These are phyloP conservation scores for Coniochaeta hoffmannii DNA, from an alignment of 2,329 filamentous ascomycete genomes.

Conservation along the genomic window DNA sequence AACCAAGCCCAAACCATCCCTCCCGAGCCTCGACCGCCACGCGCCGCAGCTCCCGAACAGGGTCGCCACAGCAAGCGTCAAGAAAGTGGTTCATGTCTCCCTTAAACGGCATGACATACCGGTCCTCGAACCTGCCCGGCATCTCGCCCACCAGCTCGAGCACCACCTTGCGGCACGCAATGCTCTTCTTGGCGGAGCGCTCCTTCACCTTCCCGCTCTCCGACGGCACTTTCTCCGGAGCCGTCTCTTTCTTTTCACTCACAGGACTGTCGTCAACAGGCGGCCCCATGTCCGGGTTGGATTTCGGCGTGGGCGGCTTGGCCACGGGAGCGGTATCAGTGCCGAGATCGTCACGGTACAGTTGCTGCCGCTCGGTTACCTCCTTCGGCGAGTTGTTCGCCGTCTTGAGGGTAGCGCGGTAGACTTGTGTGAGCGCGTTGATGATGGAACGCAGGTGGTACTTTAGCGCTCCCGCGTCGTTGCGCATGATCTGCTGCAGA, in stretches of 20 bases:
- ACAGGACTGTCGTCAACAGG: no score
- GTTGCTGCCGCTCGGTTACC: constrained; percentile 9
- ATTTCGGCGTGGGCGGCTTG: no score
- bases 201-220: background rate
- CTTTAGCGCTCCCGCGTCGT: constrained; percentile 36
- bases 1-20: constrained; percentile 35
- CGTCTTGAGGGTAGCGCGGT: constrained; percentile 16
- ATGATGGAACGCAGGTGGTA: constrained; percentile 43
- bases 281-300: no score
- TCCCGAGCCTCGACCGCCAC: constrained; percentile 40
- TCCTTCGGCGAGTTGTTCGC: constrained; percentile 6
- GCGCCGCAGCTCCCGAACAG: constrained; percentile 43
- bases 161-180: constrained; percentile 37
- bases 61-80: constrained; percentile 44
- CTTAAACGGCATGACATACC: constrained; percentile 35
- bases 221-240: background rate
- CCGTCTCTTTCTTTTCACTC: no score
- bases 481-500: constrained; percentile 37
- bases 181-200: background rate
- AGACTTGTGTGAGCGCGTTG: constrained; percentile 31
- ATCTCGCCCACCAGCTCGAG: constrained; percentile 40
- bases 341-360: background rate
- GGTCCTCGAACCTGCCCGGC: constrained; percentile 39
- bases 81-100: constrained; percentile 38
- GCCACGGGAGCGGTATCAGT: no score